A percentile compares a stretch with the other conserved stretches of the same genome.
Conservation (phyloP, 495 filamentous ascomycete species). For the Antarctomyces pellizariae region DNA sequence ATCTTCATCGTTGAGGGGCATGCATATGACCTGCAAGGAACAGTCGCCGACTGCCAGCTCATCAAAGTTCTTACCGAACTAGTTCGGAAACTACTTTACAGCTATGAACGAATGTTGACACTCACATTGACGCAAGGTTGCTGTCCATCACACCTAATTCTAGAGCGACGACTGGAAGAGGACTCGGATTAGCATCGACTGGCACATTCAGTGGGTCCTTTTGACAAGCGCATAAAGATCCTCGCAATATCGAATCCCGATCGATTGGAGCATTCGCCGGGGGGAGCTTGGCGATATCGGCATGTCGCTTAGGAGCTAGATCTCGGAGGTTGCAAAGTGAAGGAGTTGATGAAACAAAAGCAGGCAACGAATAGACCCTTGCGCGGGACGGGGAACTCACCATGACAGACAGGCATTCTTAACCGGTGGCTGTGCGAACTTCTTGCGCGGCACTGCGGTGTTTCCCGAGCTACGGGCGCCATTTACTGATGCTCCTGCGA, state of each 20-base stretch:
- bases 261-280: too few relatives aligned
- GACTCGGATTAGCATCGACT: slow-evolving; percentile 6
- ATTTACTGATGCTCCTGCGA: too few relatives aligned
- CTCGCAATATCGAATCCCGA: too few relatives aligned
- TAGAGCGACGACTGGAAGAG: slow-evolving; percentile 25
- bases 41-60: too few relatives aligned
- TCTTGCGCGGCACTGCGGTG: slow-evolving; percentile 15
- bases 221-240: too few relatives aligned
- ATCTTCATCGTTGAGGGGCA: slow-evolving; percentile 2
- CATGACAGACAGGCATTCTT: slow-evolving; percentile 39
- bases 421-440: slow-evolving; percentile 28
- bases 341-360: slow-evolving; percentile 8
- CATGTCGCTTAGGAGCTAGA: too few relatives aligned
- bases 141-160: slow-evolving; percentile 33
- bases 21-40: too few relatives aligned
- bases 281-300: too few relatives aligned
- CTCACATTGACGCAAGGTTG: slow-evolving; percentile 31
- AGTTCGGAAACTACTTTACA: slow-evolving; percentile 1
- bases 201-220: not conserved
- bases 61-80: not conserved
- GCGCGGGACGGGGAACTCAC: slow-evolving; percentile 16
- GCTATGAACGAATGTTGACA: slow-evolving; percentile 6
- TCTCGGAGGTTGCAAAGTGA: too few relatives aligned
- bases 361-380: slow-evolving; percentile 1
- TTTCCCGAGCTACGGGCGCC: too few relatives aligned